These are phyloP conservation scores for Butyriboletus loyo DNA, from an alignment of 768 basidiomycete genomes.

Conservation along the genomic window DNA sequence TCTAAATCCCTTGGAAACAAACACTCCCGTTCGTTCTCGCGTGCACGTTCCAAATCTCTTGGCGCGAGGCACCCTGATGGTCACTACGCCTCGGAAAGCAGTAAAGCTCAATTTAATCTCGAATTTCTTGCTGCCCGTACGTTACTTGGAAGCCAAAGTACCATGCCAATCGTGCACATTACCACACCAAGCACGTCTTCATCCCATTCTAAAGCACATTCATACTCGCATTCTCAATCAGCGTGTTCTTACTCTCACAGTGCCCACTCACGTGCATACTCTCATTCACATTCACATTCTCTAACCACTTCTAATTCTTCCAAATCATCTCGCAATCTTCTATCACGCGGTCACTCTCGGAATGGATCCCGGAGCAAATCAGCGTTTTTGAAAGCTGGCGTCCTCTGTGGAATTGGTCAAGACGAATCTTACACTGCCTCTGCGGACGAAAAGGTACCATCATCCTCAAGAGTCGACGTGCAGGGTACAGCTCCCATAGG, in stretches of 20 bases:
- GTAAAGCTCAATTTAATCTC: constrained; percentile 29
- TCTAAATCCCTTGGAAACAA: constrained; percentile 62
- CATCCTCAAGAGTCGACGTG: constrained; percentile 21
- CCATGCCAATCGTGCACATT: constrained; percentile 41
- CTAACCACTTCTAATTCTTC: constrained; percentile 33
- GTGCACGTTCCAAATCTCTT: constrained; percentile 43
- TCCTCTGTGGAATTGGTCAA: constrained; percentile 24
- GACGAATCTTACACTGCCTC: constrained; percentile 26
- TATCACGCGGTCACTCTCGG: constrained; percentile 31
- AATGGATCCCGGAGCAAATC: constrained; percentile 39
- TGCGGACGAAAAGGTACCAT: constrained; percentile 21
- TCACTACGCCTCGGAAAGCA: constrained; percentile 22
- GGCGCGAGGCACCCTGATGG: constrained; percentile 19
- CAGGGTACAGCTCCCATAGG: constrained; percentile 19
- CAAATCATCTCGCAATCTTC: constrained; percentile 25
- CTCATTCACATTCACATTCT: constrained; percentile 40
- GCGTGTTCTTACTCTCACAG: constrained; percentile 19
- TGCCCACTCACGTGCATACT: constrained; percentile 26
- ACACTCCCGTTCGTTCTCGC: constrained; percentile 57
- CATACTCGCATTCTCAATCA: constrained; percentile 27
- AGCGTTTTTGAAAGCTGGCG: constrained; percentile 36
- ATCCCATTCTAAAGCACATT: constrained; percentile 29
- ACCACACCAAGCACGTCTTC: constrained; percentile 15
- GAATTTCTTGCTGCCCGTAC: constrained; percentile 67
- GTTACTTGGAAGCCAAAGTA: constrained; percentile 60